Evolutionary conservation across 495 filamentous ascomycete genomes (phyloP).

Genomic region (Cercophora samala): DNA sequence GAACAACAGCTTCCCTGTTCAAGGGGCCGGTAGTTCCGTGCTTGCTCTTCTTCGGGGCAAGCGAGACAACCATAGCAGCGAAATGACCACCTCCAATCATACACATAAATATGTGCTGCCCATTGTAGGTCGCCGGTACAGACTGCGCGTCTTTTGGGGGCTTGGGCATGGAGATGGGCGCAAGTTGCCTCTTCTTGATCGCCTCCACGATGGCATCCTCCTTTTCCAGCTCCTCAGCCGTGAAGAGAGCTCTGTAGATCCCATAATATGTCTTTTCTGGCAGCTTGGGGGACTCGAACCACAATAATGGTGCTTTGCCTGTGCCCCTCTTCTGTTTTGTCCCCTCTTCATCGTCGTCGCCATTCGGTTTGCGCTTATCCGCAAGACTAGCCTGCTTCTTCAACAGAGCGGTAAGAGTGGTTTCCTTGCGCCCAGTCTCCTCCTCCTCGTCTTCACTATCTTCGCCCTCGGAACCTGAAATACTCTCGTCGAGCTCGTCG

Average conservation of each 20-base stretch:
- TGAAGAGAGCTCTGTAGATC: conserved; percentile 81
- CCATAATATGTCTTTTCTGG: conserved; percentile 78
- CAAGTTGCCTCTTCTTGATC: conserved; percentile 70
- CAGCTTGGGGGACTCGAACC: conserved; percentile 74
- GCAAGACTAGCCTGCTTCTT: conserved; percentile 78
- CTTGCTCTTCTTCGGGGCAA: conserved; percentile 75
- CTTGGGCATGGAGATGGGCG: conserved; percentile 56
- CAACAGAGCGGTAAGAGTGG: conserved; percentile 66
- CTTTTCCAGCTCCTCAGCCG: conserved; percentile 62
- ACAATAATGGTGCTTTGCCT: conserved; percentile 74
- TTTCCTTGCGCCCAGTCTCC: conserved; percentile 48
- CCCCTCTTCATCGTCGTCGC: conserved; percentile 48
- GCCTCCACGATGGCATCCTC: conserved; percentile 60
- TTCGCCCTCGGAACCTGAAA: conserved; percentile 71
- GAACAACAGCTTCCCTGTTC: conserved; percentile 75
- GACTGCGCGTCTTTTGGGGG: conserved; percentile 47
- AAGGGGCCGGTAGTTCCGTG: conserved; percentile 58
- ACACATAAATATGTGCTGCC: conserved; percentile 87
- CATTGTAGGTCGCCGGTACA: conserved; percentile 49
- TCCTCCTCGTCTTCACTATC: conserved; percentile 53
- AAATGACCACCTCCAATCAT: conserved; percentile 99
- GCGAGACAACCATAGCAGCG: conserved; percentile 88
- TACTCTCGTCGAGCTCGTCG: conserved; percentile 79
- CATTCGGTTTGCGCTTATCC: conserved; percentile 32
- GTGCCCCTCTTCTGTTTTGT: conserved; percentile 49